Evolutionary conservation across 257 asterid genomes (phyloP).

Genomic region (Nicotiana paniculata): DNA sequence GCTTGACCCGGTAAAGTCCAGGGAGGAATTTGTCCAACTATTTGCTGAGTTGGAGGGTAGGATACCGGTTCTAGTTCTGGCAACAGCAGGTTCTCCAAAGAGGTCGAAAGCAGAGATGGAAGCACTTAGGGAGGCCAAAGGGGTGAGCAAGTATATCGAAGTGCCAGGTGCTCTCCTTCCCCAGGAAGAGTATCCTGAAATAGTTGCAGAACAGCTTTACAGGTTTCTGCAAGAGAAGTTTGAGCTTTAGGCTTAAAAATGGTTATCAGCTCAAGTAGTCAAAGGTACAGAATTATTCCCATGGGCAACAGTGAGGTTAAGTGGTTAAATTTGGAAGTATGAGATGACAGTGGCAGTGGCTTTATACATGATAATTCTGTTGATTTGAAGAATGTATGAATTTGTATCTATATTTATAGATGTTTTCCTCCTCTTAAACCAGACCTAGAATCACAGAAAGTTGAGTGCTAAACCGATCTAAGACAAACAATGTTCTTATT

Average conservation of each 20-base stretch:
- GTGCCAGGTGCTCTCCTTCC: constrained; percentile 90
- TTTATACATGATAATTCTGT: not conserved
- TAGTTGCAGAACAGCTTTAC: constrained; percentile 66
- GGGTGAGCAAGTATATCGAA: constrained; percentile 65
- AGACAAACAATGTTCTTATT: not conserved
- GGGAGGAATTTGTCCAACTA: constrained; percentile 73
- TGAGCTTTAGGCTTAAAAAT: constrained; percentile 24
- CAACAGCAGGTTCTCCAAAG: constrained; percentile 61
- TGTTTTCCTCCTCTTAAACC: not conserved
- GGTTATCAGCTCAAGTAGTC: not conserved
- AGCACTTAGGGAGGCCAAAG: constrained; percentile 78
- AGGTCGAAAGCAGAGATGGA: constrained; percentile 98
- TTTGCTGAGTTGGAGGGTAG: constrained; percentile 56
- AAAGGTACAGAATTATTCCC: constrained; percentile 22
- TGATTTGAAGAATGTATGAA: not conserved
- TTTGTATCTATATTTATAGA: not conserved
- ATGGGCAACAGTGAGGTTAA: not conserved
- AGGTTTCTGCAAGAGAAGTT: constrained; percentile 51
- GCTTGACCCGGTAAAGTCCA: constrained; percentile 77
- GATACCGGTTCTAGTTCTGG: constrained; percentile 63
- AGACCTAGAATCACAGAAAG: not conserved
- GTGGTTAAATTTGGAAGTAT: not conserved
- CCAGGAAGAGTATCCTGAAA: constrained; percentile 85
- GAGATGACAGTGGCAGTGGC: not conserved
- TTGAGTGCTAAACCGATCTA: not conserved